These are phyloP conservation scores for Osmanthus fragrans DNA, from an alignment of 257 asterid genomes.

Conservation along the genomic window DNA sequence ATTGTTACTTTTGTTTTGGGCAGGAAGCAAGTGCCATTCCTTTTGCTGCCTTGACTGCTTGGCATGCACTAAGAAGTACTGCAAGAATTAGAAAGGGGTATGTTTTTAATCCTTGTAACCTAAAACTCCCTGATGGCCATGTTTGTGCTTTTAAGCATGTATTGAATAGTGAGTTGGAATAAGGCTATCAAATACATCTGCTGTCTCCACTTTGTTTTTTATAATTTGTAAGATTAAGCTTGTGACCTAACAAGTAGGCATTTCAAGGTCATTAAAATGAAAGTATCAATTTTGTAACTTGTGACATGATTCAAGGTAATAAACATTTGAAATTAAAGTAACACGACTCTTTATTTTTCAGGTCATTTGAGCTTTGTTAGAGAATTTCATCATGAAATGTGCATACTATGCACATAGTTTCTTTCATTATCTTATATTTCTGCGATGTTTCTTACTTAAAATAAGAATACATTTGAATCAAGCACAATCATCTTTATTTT, in stretches of 20 bases:
- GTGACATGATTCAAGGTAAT: background rate
- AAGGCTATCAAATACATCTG: background rate
- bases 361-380: background rate
- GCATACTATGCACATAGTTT: background rate
- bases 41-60: slow-evolving; percentile 97
- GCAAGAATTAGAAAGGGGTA: slow-evolving; percentile 83
- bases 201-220: slow-evolving; percentile 8
- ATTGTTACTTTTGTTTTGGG: slow-evolving; percentile 4
- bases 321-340: background rate
- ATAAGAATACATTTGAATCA: slow-evolving; percentile 8
- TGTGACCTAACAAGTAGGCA: slow-evolving; percentile 9
- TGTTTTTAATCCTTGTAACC: slow-evolving; percentile 17
- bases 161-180: background rate
- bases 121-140: background rate
- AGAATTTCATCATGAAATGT: slow-evolving; percentile 10
- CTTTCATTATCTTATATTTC: background rate
- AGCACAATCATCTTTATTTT: slow-evolving; percentile 9
- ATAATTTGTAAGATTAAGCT: background rate
- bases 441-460: background rate
- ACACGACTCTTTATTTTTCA: background rate
- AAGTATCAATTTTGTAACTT: background rate
- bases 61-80: slow-evolving; percentile 94
- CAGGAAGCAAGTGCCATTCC: slow-evolving; percentile 99
- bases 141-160: background rate
- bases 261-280: background rate